phyloP scores from a whole-genome alignment of 1,139 yeast species.

The Yamadazyma blattariae region DNA sequence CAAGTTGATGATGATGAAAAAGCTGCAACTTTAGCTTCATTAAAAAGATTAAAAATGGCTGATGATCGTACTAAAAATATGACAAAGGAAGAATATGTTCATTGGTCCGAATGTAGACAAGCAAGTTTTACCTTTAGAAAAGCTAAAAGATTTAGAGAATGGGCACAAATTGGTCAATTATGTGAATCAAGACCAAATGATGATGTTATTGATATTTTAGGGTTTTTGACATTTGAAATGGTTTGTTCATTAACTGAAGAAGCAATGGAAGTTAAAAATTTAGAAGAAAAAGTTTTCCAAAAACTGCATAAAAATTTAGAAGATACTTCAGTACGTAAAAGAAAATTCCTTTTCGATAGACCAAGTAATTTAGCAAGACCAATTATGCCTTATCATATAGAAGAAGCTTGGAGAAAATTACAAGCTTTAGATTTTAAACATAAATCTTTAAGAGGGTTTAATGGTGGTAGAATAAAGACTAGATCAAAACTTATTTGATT shows the following conservation, averaged over 20 bases:
- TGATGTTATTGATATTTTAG: constrained; percentile 93
- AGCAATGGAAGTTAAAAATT: constrained; percentile 75
- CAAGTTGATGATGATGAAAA: constrained; percentile 85
- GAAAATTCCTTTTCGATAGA: constrained; percentile 78
- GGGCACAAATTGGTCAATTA: constrained; percentile 86
- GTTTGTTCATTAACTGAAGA: constrained; percentile 93
- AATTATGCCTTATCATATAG: constrained; percentile 75
- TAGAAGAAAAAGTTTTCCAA: constrained; percentile 52
- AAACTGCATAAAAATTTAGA: constrained; percentile 24
- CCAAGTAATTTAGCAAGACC: constrained; percentile 90
- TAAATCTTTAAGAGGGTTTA: constrained; percentile 67
- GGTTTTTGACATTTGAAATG: constrained; percentile 92
- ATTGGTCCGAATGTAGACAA: constrained; percentile 98
- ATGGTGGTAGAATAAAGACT: constrained; percentile 62
- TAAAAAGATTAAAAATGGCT: constrained; percentile 85
- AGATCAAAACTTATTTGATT: constrained; percentile 38
- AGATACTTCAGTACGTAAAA: constrained; percentile 23
- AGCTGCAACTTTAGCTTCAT: constrained; percentile 86
- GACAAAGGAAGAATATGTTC: constrained; percentile 97
- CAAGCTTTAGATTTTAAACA: constrained; percentile 63
- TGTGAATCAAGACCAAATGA: constrained; percentile 93
- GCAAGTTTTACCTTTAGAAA: constrained; percentile 95
- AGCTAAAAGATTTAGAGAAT: constrained; percentile 87
- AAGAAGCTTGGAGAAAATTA: constrained; percentile 87
- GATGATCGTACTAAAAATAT: constrained; percentile 90